Base-by-base conservation (phyloP, 768 basidiomycete species). In the Amanita pseudoporphyria region DNA sequence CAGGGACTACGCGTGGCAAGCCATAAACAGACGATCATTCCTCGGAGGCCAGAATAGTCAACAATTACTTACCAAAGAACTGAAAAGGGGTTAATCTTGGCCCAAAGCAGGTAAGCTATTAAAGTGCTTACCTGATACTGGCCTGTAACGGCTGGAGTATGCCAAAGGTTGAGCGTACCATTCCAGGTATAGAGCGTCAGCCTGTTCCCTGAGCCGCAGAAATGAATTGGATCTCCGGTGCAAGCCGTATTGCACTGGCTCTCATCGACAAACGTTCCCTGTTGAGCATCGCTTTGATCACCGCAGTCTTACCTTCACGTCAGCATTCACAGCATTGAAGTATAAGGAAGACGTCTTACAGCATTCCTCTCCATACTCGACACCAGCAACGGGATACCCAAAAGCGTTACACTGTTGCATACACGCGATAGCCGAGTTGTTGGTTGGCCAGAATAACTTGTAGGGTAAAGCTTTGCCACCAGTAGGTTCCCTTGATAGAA, bases 331-430 rank as follows among this genome's bases (percentile, higher is more conserved):
- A n/a, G 22, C 21, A 19, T 50, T 42, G n/a, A 38, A 14, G 24
- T n/a, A 13, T 46, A 38, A 5, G 49, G 5, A 26, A 21, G 24
- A n/a, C n/a, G 2, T 72, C 83, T 58, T 57, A 85, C 84, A 88
- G 68, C 87, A 90, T 58, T 87, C 82, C 53, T 81, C 59, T 12
- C 76, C 82, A 45, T 71, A 85, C 66, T 77, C 87, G 52, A 82
- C 68, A 21, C 84, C 87, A 24, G 79, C 79, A 35, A 76, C 85
- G 1, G 81, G 72, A 58, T 77, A 91, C 6, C 88, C 88, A 54
- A 78, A 88, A 1, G 72, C 69, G 12, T 78, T 72, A 56, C 88
- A 90, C 59, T 80, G 82, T 39, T 62, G 72, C 55, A 88, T 68
- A 58, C 88, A 91, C 1, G 72, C 72, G 0, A 73, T 62, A 3